These are phyloP conservation scores for Sistotremastrum suecicum DNA, from an alignment of 768 basidiomycete species.

Conservation along the genomic window DNA sequence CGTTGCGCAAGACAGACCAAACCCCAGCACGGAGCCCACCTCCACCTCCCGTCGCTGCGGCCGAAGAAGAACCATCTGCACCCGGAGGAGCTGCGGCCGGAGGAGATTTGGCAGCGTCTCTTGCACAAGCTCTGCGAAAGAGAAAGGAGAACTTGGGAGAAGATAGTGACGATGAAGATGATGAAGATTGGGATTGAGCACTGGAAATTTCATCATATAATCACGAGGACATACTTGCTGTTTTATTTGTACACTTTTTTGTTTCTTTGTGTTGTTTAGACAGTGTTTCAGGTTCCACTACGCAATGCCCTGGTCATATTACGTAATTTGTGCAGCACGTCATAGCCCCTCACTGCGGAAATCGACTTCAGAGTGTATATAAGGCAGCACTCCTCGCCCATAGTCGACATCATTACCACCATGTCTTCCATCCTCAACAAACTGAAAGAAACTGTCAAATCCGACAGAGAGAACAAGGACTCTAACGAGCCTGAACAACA, in stretches of 20 bases:
- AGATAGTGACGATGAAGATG: slow-evolving; percentile 66
- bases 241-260: too few species aligned
- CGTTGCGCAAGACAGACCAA: slow-evolving; percentile 44
- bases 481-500: slow-evolving; percentile 17
- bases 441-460: slow-evolving; percentile 7
- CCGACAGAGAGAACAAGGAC: slow-evolving; percentile 5
- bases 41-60: slow-evolving; percentile 15
- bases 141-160: slow-evolving; percentile 82
- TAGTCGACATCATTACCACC: background rate
- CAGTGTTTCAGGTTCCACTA: too few species aligned
- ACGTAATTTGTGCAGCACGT: too few species aligned
- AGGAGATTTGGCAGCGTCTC: slow-evolving; percentile 64
- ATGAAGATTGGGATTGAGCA: slow-evolving; percentile 43
- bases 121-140: slow-evolving; percentile 71
- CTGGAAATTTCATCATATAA: too few species aligned
- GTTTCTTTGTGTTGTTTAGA: too few species aligned
- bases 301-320: too few species aligned
- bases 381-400: too few species aligned
- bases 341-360: too few species aligned
- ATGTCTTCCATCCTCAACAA: slow-evolving; percentile 7
- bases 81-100: slow-evolving; percentile 28
- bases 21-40: slow-evolving; percentile 18
- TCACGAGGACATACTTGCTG: too few species aligned
- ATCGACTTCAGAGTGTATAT: too few species aligned
- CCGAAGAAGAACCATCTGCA: slow-evolving; percentile 4